Conservation (phyloP, 2,329 filamentous ascomycete genomes). For the Rasamsonia emersonii region DNA sequence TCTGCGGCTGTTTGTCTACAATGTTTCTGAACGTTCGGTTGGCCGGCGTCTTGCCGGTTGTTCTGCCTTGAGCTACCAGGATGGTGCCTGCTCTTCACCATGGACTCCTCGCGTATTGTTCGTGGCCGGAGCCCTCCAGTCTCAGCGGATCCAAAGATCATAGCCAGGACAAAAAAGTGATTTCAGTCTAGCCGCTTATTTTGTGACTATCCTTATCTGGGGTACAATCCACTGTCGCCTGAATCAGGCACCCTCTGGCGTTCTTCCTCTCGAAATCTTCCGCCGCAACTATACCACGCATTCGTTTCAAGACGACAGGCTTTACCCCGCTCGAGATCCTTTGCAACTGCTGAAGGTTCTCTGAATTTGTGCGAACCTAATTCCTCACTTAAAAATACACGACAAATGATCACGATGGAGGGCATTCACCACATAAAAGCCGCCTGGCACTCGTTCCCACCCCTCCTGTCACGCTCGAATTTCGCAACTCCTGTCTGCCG, state of each 20-base stretch:
- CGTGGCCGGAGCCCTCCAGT: conserved; percentile 9
- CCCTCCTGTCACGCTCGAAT: conserved; percentile 27
- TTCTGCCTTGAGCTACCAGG: conserved; percentile 3
- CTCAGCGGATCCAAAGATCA: background rate
- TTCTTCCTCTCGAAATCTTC: conserved; percentile 1
- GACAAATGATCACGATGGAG: conserved; percentile 16
- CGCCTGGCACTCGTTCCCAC: conserved; percentile 31
- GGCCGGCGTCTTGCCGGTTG: conserved; percentile 8
- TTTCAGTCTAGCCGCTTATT: too few relatives aligned
- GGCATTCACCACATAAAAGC: conserved; percentile 16
- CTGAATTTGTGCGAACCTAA: background rate
- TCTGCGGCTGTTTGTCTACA: too few relatives aligned
- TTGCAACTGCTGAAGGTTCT: too few relatives aligned
- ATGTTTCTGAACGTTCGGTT: conserved; percentile 6
- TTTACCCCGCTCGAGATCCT: too few relatives aligned
- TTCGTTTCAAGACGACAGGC: too few relatives aligned
- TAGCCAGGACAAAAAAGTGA: too few relatives aligned
- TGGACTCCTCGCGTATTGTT: conserved; percentile 8
- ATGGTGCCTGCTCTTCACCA: conserved; percentile 4
- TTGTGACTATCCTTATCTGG: too few relatives aligned
- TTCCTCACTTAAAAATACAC: background rate
- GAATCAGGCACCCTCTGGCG: too few relatives aligned
- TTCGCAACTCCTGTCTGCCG: conserved; percentile 24
- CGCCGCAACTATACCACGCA: background rate
- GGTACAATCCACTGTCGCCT: too few relatives aligned